Evolutionary conservation across 768 basidiomycete species (phyloP), one percentile per base, ranked within the genome.

Genomic region (Amanita inopinata): DNA sequence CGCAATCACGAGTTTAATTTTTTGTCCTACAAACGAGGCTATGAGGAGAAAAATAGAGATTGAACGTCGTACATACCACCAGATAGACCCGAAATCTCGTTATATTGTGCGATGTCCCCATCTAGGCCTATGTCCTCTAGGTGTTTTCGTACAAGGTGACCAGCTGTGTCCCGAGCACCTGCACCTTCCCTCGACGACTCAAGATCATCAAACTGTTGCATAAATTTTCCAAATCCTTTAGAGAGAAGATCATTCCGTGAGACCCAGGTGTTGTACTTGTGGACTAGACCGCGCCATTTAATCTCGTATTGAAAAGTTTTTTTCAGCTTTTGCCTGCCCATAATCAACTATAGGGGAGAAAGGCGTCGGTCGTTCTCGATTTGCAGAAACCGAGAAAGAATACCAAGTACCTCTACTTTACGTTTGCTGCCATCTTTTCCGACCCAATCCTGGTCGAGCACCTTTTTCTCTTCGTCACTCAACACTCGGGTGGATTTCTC

Each of bases 31-130:
- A 49, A 42, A 27, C 32, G 25, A 44, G 27, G 33, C 28, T 6
- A 12, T 33, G 33, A 49, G 12, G 47, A n/a, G 43, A 7, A 28
- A 25, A 17, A 41, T 55, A 45, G 23, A 45, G 30, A 35, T 35
- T 35, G 7, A 12, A 49, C 67, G 51, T 57, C n/a, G n/a, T n/a
- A n/a, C n/a, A n/a, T n/a, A 80, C 92, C 93, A 62, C 94, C 94
- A 12, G 89, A 93, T 33, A 97, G 67, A 28, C 94, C 93, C 25
- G 78, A 76, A 56, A 97, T 92, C 65, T 98, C 93, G 56, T 96
- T 94, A 65, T 98, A 97, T 62, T 96, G 90, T 8, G 93, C 93
- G 47, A 97, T 97, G 65, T 97, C 90, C 32, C 93, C 93, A 64
- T 97, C 90, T 28, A 98, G 71, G 25, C 93, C 94, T 51, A 98